Conservation (phyloP, 805 yeast genomes). For the Ogataea parapolymorpha region DNA sequence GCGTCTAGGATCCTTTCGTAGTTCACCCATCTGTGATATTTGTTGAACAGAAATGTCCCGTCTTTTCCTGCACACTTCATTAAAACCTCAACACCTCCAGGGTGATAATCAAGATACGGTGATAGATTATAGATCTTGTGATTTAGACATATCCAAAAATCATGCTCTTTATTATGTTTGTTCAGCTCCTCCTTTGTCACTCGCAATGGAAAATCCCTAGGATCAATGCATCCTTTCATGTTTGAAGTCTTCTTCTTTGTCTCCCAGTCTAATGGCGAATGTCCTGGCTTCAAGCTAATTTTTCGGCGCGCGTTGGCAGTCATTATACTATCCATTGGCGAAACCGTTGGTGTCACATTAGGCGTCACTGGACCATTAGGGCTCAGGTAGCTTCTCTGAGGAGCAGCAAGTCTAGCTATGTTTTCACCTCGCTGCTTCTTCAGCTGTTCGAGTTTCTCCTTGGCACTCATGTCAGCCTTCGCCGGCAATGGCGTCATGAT, state of each 20-base stretch:
- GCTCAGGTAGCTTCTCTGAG: constrained; percentile 11
- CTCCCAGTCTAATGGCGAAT: constrained; percentile 89
- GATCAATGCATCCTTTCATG: constrained; percentile 47
- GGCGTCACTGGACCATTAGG: constrained; percentile 12
- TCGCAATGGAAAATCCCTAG: constrained; percentile 48
- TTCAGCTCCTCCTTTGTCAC: constrained; percentile 56
- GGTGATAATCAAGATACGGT: constrained; percentile 80
- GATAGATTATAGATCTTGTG: constrained; percentile 87
- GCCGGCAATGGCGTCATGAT: constrained; percentile 5
- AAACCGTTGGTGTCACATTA: not conserved
- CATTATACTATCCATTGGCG: constrained; percentile 7
- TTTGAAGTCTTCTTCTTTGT: constrained; percentile 46
- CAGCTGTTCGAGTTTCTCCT: constrained; percentile 9
- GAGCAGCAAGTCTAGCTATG: constrained; percentile 3
- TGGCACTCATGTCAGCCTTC: constrained; percentile 1
- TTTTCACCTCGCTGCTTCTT: constrained; percentile 11
- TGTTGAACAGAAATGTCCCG: constrained; percentile 71
- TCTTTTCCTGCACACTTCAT: constrained; percentile 81
- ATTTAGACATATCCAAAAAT: constrained; percentile 82
- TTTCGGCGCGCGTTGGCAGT: constrained; percentile 38
- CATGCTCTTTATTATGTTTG: constrained; percentile 55
- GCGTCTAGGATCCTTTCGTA: constrained; percentile 75
- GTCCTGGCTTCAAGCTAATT: constrained; percentile 70
- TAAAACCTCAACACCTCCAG: constrained; percentile 84
- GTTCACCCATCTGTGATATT: constrained; percentile 73